These are phyloP conservation scores for Termitomyces sp. DNA, from an alignment of 768 basidiomycete species.

Conservation along the genomic window DNA sequence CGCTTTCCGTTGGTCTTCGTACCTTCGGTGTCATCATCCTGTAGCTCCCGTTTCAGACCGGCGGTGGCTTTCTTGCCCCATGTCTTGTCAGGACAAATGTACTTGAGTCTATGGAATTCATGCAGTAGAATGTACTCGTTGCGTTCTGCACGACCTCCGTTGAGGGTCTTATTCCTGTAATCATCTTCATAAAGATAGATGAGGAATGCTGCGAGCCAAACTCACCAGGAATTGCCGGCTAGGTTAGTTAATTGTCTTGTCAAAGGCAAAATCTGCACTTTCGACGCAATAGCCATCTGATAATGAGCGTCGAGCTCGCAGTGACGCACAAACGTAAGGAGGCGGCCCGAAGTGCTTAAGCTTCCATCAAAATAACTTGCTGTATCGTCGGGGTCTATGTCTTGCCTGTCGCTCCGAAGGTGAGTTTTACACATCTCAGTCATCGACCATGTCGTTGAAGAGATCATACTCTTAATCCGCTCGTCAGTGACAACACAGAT, in stretches of 20 bases:
- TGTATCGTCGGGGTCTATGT: conserved; percentile 95
- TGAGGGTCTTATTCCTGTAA: conserved; percentile 91
- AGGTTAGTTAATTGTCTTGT: conserved; percentile 93
- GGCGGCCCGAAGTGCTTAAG: conserved; percentile 65
- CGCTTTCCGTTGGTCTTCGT: conserved; percentile 66
- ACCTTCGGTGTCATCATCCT: conserved; percentile 54
- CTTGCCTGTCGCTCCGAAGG: conserved; percentile 80
- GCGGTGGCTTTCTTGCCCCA: conserved; percentile 70
- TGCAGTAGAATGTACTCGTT: conserved; percentile 99
- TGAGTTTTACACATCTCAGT: conserved; percentile 96
- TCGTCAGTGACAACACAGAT: background rate
- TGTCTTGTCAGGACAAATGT: conserved; percentile 92
- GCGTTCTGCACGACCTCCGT: conserved; percentile 95
- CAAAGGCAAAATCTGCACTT: conserved; percentile 90
- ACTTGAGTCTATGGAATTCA: conserved; percentile 95
- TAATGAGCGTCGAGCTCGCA: conserved; percentile 96
- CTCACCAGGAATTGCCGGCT: conserved; percentile 94
- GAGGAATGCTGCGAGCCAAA: background rate
- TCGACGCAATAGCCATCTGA: conserved; percentile 93
- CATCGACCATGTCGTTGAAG: conserved; percentile 96
- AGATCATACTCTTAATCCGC: conserved; percentile 77
- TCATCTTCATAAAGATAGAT: background rate
- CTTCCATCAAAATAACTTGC: conserved; percentile 85
- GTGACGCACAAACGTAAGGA: conserved; percentile 87
- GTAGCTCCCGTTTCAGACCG: conserved; percentile 40